Evolutionary conservation across 2,329 filamentous ascomycete genomes (phyloP).

Genomic region (Aspergillus texensis): DNA sequence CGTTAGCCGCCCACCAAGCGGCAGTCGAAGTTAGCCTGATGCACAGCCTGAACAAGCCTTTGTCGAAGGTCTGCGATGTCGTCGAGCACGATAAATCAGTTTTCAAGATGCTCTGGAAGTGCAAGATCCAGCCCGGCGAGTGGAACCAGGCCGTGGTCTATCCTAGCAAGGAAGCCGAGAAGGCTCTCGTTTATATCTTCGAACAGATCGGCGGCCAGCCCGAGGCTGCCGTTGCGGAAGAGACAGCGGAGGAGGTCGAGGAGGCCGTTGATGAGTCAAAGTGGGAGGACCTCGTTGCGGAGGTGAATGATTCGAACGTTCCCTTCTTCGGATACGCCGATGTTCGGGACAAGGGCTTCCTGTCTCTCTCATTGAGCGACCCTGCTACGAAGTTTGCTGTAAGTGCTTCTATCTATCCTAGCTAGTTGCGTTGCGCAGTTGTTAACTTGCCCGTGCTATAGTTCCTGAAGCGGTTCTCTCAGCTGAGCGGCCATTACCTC

Average conservation of each 20-base stretch:
- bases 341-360: constrained; percentile 56
- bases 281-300: constrained; percentile 23
- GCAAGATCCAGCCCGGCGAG: constrained; percentile 31
- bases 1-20: constrained; percentile 56
- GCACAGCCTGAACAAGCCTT: constrained; percentile 44
- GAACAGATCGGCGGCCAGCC: constrained; percentile 34
- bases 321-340: constrained; percentile 28
- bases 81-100: constrained; percentile 33
- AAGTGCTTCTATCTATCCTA: constrained; percentile 40
- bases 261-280: constrained; percentile 12
- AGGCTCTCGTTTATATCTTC: constrained; percentile 39
- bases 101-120: constrained; percentile 35
- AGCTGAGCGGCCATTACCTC: constrained; percentile 76
- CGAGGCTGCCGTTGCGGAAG: constrained; percentile 13
- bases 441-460: constrained; percentile 41
- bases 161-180: constrained; percentile 32
- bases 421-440: constrained; percentile 50
- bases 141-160: constrained; percentile 36
- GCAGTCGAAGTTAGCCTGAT: constrained; percentile 59
- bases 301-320: constrained; percentile 22
- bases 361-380: constrained; percentile 59
- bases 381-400: constrained; percentile 72
- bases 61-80: constrained; percentile 38
- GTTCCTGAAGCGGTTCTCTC: constrained; percentile 79
- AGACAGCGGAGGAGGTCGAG: constrained; percentile 12